Evolutionary conservation across 179 eudicot genomes (phyloP), one percentile per base, ranked within the genome.

Genomic region (Sideroxylon spinosum): DNA sequence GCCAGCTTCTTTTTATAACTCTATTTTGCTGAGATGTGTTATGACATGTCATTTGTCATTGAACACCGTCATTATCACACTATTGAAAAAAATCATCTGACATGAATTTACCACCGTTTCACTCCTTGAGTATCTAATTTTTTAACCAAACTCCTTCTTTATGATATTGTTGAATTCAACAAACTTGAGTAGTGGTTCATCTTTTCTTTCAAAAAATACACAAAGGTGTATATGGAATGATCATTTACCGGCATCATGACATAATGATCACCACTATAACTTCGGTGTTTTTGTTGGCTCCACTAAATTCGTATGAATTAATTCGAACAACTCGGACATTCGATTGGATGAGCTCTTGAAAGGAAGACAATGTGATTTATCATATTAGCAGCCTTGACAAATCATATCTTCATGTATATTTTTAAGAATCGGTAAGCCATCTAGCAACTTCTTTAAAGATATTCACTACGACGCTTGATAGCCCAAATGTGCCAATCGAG

Each of bases 231-330:
- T 67, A 76, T 65, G 0, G 79, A 84, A 20, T 2, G 68, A 64
- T 73, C 86, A 73, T 84, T 79, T 26, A 84, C 84, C 26, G 81
- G 20, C 59, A 84, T 74, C 80, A 84, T 83, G 0, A 71, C 79
- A 74, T 74, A 84, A 3, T 22, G 81, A 50, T 9, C 11, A 0
- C 69, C 74, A 37, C 68, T 69, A 61, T 83, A 83, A 17, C 83
- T 83, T 60, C n/a, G 75, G 25, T 71, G 76, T 77, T 60, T n/a
- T 83, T 32, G 67, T 83, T 76, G 83, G 86, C 22, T 83, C 83
- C 83, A 83, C 79, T 59, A 83, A 59, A 60, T 80, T 75, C 53
- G 78, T 28, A 53, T 72, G 59, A 20, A 79, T 76, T 69, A 83
- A 25, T 12, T 72, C 37, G 2, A 56, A 29, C 49, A 28, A 3